phyloP scores from a whole-genome alignment of 2,329 filamentous ascomycete species.

The Trichoderma atroviride region DNA sequence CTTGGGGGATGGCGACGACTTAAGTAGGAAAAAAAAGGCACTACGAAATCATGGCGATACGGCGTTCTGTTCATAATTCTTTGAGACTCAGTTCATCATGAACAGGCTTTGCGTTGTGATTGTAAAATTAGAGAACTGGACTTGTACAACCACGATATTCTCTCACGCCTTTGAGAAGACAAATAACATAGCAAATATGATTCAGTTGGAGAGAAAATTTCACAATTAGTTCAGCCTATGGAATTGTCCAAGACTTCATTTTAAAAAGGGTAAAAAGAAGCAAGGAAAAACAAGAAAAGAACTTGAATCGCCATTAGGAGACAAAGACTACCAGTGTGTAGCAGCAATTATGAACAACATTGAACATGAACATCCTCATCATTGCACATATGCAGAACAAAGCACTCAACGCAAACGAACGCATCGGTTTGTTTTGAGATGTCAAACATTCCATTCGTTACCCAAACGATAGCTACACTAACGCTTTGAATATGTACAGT shows the following conservation, averaged over 20 bases:
- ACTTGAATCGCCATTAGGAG: background rate
- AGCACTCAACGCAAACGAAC: background rate
- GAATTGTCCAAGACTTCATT: too few species aligned
- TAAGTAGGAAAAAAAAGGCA: background rate
- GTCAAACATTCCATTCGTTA: slow-evolving; percentile 3
- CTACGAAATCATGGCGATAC: background rate
- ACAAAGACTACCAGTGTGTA: background rate
- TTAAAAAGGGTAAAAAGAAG: too few species aligned
- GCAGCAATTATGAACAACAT: background rate
- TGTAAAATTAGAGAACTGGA: background rate
- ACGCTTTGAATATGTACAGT: background rate
- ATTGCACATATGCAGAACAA: background rate
- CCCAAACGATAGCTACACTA: background rate
- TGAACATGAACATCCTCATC: background rate
- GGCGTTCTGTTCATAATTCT: background rate
- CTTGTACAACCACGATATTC: background rate
- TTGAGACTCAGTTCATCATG: background rate
- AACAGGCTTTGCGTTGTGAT: background rate
- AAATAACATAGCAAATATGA: background rate
- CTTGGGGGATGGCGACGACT: background rate
- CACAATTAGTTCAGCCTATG: background rate
- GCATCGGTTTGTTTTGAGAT: background rate
- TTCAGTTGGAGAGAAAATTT: background rate
- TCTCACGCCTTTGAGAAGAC: background rate
- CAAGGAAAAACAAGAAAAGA: too few species aligned